phyloP scores from a whole-genome alignment of 495 filamentous ascomycete genomes.

The Aspergillus wentii region DNA sequence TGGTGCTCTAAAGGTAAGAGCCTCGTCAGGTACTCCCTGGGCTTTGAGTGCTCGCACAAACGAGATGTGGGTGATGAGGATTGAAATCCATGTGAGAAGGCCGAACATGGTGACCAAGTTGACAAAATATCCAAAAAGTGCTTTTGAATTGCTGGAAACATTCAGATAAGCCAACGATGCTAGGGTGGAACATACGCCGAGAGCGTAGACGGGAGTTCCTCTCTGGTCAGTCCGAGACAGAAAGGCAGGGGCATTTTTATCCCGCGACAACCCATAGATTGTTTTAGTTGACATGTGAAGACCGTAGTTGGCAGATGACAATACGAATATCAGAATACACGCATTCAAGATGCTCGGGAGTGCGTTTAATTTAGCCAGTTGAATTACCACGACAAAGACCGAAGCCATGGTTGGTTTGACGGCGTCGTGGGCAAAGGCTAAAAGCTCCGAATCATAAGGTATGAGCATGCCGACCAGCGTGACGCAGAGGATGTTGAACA shows the following conservation, averaged over 20 bases:
- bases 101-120: conserved; percentile 76
- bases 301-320: conserved; percentile 65
- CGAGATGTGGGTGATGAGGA: conserved; percentile 71
- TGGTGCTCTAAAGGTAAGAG: conserved; percentile 67
- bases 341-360: conserved; percentile 55
- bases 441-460: conserved; percentile 39
- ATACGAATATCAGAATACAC: conserved; percentile 68
- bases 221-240: conserved; percentile 60
- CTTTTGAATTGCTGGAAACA: conserved; percentile 52
- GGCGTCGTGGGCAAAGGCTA: conserved; percentile 30
- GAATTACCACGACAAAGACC: conserved; percentile 57
- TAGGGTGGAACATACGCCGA: conserved; percentile 53
- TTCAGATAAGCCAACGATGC: conserved; percentile 71
- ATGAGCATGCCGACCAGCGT: conserved; percentile 49
- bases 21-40: conserved; percentile 57
- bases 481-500: conserved; percentile 64
- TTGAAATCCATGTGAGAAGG: conserved; percentile 63
- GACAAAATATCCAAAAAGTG: conserved; percentile 73
- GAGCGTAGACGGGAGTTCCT: conserved; percentile 68
- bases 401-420: conserved; percentile 39
- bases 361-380: conserved; percentile 41
- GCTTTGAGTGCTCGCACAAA: conserved; percentile 67
- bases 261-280: conserved; percentile 66
- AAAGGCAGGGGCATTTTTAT: conserved; percentile 64
- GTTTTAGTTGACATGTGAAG: conserved; percentile 65